Evolutionary conservation across 179 eudicot genomes (phyloP).

Genomic region (Camellia oleifera): DNA sequence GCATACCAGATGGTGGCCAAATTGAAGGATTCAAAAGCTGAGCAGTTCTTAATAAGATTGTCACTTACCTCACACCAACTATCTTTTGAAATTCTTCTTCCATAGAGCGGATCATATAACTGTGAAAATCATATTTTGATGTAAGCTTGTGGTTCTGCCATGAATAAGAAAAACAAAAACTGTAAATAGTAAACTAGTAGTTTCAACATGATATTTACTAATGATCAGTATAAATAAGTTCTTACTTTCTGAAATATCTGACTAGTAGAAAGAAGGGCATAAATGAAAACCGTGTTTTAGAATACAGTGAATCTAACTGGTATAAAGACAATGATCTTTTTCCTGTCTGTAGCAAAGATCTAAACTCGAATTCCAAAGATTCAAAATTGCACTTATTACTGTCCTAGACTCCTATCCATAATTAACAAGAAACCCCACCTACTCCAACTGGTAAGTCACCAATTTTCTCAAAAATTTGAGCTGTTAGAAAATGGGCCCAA

Average conservation of each 20-base stretch:
- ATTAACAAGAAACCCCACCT: neutral
- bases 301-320: neutral
- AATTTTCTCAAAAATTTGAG: too few species aligned
- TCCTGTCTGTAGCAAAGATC: neutral
- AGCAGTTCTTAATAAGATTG: slow-evolving; percentile 8
- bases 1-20: neutral
- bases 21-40: slow-evolving; percentile 7
- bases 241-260: neutral
- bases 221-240: neutral
- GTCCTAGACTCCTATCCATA: neutral
- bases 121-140: slow-evolving; percentile 91
- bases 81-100: slow-evolving; percentile 97
- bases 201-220: neutral
- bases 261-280: neutral
- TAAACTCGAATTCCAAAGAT: neutral
- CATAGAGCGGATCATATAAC: slow-evolving; percentile 98
- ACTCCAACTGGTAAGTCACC: neutral
- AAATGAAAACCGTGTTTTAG: neutral
- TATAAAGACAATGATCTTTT: neutral
- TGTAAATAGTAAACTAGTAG: slow-evolving; percentile 13
- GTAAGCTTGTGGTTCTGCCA: slow-evolving; percentile 95
- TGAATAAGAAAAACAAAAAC: slow-evolving; percentile 27
- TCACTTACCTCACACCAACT: slow-evolving; percentile 87
- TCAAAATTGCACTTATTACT: neutral
- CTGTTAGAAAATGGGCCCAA: too few species aligned